A percentile compares a stretch with the other conserved stretches of the same genome.
Conservation (phyloP, 2,329 filamentous ascomycete genomes). For the Verticillium tricorpus region DNA sequence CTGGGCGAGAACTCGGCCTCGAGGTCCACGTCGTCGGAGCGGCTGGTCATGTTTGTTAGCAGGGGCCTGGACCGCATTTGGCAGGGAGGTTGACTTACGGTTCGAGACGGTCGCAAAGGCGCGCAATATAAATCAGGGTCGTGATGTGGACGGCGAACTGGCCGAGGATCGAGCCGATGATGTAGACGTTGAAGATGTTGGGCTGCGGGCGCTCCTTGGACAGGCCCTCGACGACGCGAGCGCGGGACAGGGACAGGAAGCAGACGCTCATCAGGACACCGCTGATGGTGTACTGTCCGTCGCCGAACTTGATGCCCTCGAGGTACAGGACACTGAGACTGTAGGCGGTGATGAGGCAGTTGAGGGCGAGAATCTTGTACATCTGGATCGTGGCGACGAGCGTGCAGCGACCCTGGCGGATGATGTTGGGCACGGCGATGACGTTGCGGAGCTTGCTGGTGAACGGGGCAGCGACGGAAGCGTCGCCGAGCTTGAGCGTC, state of each 20-base stretch:
- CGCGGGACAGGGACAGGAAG: constrained; percentile 97
- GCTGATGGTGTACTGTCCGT: constrained; percentile 96
- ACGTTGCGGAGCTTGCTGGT: constrained; percentile 97
- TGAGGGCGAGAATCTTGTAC: constrained; percentile 98
- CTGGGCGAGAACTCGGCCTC: constrained; percentile 93
- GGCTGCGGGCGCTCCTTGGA: constrained; percentile 97
- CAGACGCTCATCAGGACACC: constrained; percentile 99
- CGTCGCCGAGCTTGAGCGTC: constrained; percentile 93
- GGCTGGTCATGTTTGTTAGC: constrained; percentile 30
- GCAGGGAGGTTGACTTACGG: constrained; percentile 59
- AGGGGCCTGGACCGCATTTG: neutral
- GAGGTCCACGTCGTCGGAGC: constrained; percentile 67
- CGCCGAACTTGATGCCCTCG: constrained; percentile 98
- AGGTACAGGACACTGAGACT: constrained; percentile 93
- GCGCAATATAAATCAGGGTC: constrained; percentile 90
- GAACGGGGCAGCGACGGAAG: constrained; percentile 94
- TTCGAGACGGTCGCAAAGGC: constrained; percentile 79
- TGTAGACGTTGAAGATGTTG: constrained; percentile 99
- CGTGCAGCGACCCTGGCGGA: constrained; percentile 94
- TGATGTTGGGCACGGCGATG: constrained; percentile 95
- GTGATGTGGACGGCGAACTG: constrained; percentile 95
- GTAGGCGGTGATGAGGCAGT: constrained; percentile 97
- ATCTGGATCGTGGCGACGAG: constrained; percentile 98
- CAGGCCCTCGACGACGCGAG: constrained; percentile 88
- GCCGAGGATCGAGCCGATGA: constrained; percentile 93